phyloP scores from a whole-genome alignment of 805 yeast species.

The Candida coleopterorum region DNA sequence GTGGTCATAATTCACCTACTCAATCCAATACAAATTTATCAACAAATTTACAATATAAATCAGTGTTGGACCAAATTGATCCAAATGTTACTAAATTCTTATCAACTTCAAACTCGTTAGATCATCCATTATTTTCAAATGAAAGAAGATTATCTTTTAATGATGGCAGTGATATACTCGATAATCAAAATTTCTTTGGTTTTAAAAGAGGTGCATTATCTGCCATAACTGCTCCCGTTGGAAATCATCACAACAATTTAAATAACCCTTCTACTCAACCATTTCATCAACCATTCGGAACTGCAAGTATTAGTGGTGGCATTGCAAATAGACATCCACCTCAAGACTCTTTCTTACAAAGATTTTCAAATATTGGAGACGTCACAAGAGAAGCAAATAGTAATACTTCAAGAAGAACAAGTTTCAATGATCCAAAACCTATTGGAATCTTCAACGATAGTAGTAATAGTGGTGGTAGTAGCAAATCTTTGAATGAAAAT shows the following conservation, averaged over 20 bases:
- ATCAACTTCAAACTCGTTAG: too few relatives aligned
- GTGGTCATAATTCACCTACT: conserved; percentile 17
- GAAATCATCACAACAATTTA: conserved; percentile 10
- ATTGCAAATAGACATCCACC: conserved; percentile 44
- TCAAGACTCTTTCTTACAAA: conserved; percentile 51
- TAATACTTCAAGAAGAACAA: conserved; percentile 45
- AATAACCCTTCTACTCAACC: conserved; percentile 10
- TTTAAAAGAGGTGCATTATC: conserved; percentile 45
- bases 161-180: conserved; percentile 37
- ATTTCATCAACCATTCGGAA: conserved; percentile 33
- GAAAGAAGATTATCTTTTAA: conserved; percentile 38
- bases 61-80: conserved; percentile 37
- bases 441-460: conserved; percentile 24
- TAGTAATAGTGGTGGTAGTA: conserved; percentile 17
- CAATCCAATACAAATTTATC: conserved; percentile 11
- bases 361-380: conserved; percentile 62
- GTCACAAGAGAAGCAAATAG: conserved; percentile 64
- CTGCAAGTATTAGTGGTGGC: conserved; percentile 61
- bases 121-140: conserved; percentile 5
- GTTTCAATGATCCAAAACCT: conserved; percentile 30
- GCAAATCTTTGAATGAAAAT: conserved; percentile 35
- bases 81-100: conserved; percentile 36
- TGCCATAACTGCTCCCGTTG: conserved; percentile 44
- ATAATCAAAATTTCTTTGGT: conserved; percentile 39
- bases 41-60: conserved; percentile 18